Base-by-base conservation (phyloP, 2,329 filamentous ascomycete genomes). In the Talaromyces marneffei region DNA sequence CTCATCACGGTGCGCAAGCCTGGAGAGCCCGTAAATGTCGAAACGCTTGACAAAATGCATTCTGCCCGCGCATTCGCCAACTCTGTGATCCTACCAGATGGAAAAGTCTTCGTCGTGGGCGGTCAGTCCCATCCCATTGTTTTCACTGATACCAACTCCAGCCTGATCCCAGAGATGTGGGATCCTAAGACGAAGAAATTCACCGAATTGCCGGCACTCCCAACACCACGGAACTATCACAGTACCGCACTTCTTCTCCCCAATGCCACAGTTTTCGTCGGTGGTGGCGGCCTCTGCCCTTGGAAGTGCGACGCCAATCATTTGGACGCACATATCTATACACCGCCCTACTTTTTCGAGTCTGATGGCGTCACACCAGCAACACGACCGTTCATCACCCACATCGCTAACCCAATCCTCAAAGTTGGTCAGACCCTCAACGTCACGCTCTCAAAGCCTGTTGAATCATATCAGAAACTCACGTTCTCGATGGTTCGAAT, bases 291-390 rank as follows among this genome's bases (percentile, higher is more conserved):
- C 2, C 74, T 85, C 10, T 85, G 82, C 59, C 75, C 74, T 6
- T 74, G 71, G 63, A 72, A 73, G 63, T 77, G 74, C 59, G 70
- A 68, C 5, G 71, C 71, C 18, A 80, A 85, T 57, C 83, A 85
- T 62, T 74, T 74, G 35, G 80, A 85, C 63, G 81, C 70, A 4
- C 78, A 85, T 69, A 79, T 85, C 52, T 85, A 79, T 67, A 74
- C 74, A 12, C 83, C 83, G 1, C 78, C 80, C 0, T 85, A 85
- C 63, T 78, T 85, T 0, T 80, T 83, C 65, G 78, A 77, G 44
- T 44, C 68, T 8, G 72, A 80, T 57, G 81, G 81, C 8, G 53
- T 60, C 23, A 66, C 69, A 9, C 63, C 60, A 0, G 79, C 78
- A 1, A 65, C 69, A 0, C 74, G 80, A 0, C 82, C 82, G 0